phyloP scores from a whole-genome alignment of 768 basidiomycete species.

The Mycena polygramma region DNA sequence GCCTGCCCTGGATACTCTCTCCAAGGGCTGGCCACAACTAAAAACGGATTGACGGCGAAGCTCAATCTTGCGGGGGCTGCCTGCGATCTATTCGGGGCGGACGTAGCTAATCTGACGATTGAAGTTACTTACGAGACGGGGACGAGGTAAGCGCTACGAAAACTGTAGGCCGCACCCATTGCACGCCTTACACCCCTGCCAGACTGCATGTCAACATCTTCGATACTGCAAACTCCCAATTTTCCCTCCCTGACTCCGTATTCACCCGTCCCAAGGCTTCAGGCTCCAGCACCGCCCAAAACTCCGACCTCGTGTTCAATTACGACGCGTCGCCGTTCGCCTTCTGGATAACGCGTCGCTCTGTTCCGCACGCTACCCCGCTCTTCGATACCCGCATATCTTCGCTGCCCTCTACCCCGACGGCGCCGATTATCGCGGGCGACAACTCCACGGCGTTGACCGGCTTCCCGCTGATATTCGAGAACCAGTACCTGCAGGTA shows the following conservation, averaged over 20 bases:
- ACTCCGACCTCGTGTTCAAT: conserved; percentile 79
- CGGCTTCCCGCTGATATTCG: conserved; percentile 80
- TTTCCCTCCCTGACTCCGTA: conserved; percentile 71
- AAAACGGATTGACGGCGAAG: conserved; percentile 65
- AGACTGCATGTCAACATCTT: conserved; percentile 79
- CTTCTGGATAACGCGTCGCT: conserved; percentile 84
- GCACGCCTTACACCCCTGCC: neutral
- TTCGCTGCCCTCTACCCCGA: conserved; percentile 72
- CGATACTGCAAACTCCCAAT: conserved; percentile 73
- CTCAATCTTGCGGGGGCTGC: conserved; percentile 66
- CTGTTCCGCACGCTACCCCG: conserved; percentile 64
- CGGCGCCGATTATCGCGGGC: conserved; percentile 63
- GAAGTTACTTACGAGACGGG: conserved; percentile 75
- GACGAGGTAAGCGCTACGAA: conserved; percentile 52
- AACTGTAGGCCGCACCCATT: neutral
- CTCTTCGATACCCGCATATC: conserved; percentile 79
- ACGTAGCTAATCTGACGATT: conserved; percentile 70
- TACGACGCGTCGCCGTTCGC: conserved; percentile 75
- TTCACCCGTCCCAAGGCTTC: conserved; percentile 26
- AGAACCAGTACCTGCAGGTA: conserved; percentile 85
- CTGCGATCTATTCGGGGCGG: conserved; percentile 77
- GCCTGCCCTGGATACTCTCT: conserved; percentile 67
- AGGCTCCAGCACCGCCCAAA: conserved; percentile 41
- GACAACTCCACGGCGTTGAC: conserved; percentile 70
- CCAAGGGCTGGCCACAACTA: conserved; percentile 55